Base-by-base conservation (phyloP, 306 rosid species). In the Cucurbita pepo region DNA sequence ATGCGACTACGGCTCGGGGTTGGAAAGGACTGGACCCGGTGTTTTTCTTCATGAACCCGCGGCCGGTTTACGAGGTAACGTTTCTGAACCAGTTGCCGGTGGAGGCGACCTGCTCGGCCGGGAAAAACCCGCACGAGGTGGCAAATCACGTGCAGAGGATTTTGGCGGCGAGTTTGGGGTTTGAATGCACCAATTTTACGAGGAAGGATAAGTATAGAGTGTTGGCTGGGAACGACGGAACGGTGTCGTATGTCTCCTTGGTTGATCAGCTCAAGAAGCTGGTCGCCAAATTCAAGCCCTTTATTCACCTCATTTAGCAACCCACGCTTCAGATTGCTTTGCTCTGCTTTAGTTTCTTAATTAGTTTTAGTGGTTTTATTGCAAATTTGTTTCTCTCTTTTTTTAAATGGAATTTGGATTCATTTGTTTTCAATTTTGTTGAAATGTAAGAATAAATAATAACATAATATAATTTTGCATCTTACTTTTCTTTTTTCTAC, bases 31-130 rank as follows among this genome's bases (percentile, higher is more conserved):
- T 91, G 82, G 99, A 91, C 73, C 91, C 97, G 0, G 62, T 94
- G 12, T 94, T 89, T 85, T 94, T 87, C 88, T 89, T 94, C 84
- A 94, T 94, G 99, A 94, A 94, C 75, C 99, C 99, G 1, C 77
- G 88, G 47, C 99, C 99, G 0, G 82, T 89, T 21, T 91, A 91
- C 19, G 99, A 94, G 89, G 95, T 91, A 1, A 94, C 97, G 2
- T 89, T 94, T 82, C 65, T 94, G 76, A 94, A 86, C 84, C 97
- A 94, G 75, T 66, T 94, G 77, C 99, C 99, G 21, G 56, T 56
- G 10, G 97, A 94, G 52, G 97, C 99, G 2, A 94, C 99, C 2
- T 94, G 99, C 61, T 81, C 99, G 0, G 74, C 92, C 0, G 99
- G 99, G 6, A 90, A 89, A 74, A 89, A 86, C 72, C 96, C 99